These are phyloP conservation scores for Encephalitozoon hellem DNA, from an alignment of 371 early-diverging fungal genomes.

Conservation along the genomic window DNA sequence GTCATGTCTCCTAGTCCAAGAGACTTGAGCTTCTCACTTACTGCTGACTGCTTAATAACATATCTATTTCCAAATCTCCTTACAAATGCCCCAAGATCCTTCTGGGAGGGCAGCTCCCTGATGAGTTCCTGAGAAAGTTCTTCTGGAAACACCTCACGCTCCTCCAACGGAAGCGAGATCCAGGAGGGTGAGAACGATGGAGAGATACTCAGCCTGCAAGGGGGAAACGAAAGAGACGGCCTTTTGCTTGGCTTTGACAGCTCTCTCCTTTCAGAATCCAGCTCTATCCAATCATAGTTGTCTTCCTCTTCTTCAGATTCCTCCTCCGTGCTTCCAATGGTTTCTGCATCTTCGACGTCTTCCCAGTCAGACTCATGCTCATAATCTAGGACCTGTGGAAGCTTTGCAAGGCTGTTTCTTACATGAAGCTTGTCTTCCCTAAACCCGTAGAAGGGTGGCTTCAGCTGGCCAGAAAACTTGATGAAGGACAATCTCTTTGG, in stretches of 20 bases:
- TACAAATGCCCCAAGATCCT: neutral
- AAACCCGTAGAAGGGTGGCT: neutral
- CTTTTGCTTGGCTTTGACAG: neutral
- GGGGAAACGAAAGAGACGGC: neutral
- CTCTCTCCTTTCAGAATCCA: neutral
- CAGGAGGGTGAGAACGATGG: neutral
- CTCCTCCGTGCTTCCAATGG: neutral
- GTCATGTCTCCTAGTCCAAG: neutral
- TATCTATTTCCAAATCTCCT: neutral
- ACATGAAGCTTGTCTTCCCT: neutral
- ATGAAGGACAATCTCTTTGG: slow-evolving; percentile 5
- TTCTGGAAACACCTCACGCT: slow-evolving; percentile 4
- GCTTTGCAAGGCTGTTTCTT: neutral
- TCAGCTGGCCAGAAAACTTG: neutral
- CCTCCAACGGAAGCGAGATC: neutral
- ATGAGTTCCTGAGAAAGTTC: neutral
- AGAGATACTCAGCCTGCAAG: neutral
- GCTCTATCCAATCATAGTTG: neutral
- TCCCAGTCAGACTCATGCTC: slow-evolving; percentile 21
- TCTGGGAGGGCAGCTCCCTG: neutral
- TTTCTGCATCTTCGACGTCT: neutral
- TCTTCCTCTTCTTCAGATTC: neutral
- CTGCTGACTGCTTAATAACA: neutral
- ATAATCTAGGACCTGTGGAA: slow-evolving; percentile 9
- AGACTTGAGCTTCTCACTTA: neutral